phyloP scores from a whole-genome alignment of 2,329 filamentous ascomycete species.

The Penicillium sp. region DNA sequence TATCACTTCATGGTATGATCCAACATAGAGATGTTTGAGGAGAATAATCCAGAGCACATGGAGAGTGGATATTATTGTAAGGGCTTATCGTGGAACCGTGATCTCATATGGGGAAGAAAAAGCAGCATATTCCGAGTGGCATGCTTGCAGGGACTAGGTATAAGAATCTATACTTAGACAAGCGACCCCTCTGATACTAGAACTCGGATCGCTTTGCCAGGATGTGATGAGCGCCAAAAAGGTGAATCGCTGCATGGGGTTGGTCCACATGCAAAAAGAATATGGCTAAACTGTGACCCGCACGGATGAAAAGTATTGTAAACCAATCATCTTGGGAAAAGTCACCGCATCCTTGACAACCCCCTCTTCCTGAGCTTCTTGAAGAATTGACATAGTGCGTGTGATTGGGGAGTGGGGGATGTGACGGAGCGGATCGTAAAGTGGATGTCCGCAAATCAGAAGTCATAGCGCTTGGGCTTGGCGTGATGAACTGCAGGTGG shows the following conservation, averaged over 20 bases:
- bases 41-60: neutral
- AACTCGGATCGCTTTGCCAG: neutral
- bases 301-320: constrained; percentile 13
- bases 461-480: constrained; percentile 6
- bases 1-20: constrained; percentile 3
- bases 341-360: constrained; percentile 4
- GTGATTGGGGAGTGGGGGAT: constrained; percentile 22
- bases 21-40: neutral
- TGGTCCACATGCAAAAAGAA: constrained; percentile 7
- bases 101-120: constrained; percentile 7
- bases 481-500: constrained; percentile 26
- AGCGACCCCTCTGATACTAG: constrained; percentile 2
- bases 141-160: constrained; percentile 11
- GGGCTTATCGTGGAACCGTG: constrained; percentile 11
- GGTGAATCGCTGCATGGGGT: constrained; percentile 13
- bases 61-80: neutral
- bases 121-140: constrained; percentile 1
- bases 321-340: constrained; percentile 13
- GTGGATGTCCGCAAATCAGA: constrained; percentile 18
- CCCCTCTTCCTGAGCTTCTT: constrained; percentile 15
- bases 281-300: constrained; percentile 17
- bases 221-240: constrained; percentile 19
- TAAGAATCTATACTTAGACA: constrained; percentile 23
- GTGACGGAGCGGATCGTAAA: constrained; percentile 24
- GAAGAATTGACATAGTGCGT: constrained; percentile 9